Evolutionary conservation across 2,329 filamentous ascomycete species (phyloP), one percentile per base, ranked within the genome.

Genomic region (Fusarium falciforme): DNA sequence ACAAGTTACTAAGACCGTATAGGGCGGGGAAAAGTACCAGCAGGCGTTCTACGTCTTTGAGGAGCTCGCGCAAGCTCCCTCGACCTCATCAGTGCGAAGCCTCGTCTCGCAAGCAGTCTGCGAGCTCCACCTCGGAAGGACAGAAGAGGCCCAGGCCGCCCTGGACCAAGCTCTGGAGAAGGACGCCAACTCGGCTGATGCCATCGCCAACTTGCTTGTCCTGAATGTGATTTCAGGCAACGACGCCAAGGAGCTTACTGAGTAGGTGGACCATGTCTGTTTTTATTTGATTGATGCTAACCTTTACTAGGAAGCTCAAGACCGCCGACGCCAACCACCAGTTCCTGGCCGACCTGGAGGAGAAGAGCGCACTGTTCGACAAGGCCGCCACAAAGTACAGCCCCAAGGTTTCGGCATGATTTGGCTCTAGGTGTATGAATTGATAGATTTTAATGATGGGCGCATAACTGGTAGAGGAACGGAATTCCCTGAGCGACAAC

Each of bases 31-130:
- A 77, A 96, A 94, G 82, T 98, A 98, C 84, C 96, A 98, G 80
- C 94, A 96, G 80, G 93, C 96, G 20, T 98, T 97, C 84, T 98
- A 99, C 87, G 96, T 98, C 70, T 98, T 94, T 80, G 96, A 98
- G 84, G 96, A 99, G 84, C 90, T 98, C 58, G 96, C 96, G 6
- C 94, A 97, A 80, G 92, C 94, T 31, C 93, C 95, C 3, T 91
- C 93, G 35, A 95, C 94, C 20, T 92, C 94, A 58, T 94, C 94
- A 17, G 88, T 92, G 61, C 88, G 92, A 76, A 93, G 91, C 20
- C 89, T 98, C 64, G 91, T 98, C 70, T 92, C 94, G 22, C 96
- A 98, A 85, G 96, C 95, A 29, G 91, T 98, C 29, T 93, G 94
- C 27, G 96, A 99, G 83, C 86, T 98, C 62, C 96, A 98, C 80